Percentiles rank a stretch among this genome's conserved stretches.
Conservation (phyloP, 83 land plant species). For the Picea mariana region DNA sequence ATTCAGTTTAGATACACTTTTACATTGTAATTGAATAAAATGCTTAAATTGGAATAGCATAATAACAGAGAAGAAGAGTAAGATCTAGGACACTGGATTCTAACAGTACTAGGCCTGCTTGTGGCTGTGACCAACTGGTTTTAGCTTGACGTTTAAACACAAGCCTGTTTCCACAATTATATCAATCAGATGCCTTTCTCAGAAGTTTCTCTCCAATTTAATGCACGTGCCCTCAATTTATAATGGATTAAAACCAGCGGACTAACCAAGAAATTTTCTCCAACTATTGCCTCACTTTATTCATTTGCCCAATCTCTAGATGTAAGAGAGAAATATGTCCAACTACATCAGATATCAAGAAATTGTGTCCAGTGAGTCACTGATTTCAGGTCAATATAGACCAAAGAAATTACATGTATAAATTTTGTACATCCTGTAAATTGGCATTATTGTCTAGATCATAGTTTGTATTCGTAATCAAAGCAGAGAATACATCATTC, state of each 20-base stretch:
- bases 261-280: background rate
- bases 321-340: background rate
- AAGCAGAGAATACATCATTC: no score
- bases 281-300: background rate
- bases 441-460: no score
- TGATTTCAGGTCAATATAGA: background rate
- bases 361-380: background rate
- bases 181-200: background rate
- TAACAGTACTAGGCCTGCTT: no score
- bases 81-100: no score
- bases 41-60: background rate
- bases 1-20: background rate
- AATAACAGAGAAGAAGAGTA: background rate
- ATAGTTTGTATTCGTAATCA: no score
- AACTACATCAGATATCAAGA: background rate
- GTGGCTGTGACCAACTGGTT: slow-evolving; percentile 4
- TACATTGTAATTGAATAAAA: background rate
- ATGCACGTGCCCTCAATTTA: background rate
- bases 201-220: background rate
- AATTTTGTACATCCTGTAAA: no score
- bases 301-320: background rate
- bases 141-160: background rate
- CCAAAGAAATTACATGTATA: background rate
- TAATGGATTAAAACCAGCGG: background rate
- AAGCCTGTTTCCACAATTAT: background rate